A percentile compares a stretch with the other conserved stretches of the same genome.
Evolutionary conservation across 129 eudicot genomes (phyloP).

Genomic region (Dittrichia graveolens): DNA sequence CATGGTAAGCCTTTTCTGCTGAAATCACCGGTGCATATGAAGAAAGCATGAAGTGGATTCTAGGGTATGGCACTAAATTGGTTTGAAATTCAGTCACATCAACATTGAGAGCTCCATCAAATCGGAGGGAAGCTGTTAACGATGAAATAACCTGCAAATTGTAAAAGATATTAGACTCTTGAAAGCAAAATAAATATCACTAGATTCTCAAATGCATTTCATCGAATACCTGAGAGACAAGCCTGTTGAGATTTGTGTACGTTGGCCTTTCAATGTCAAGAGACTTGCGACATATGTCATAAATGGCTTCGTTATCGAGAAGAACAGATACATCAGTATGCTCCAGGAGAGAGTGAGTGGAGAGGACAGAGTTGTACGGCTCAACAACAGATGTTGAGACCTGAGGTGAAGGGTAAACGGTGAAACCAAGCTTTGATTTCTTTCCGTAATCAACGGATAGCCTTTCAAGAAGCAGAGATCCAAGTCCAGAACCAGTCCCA

Average conservation of each 20-base stretch:
- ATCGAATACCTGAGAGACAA: slow-evolving; percentile 71
- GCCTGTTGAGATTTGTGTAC: slow-evolving; percentile 80
- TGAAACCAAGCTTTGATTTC: slow-evolving; percentile 78
- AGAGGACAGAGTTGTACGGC: slow-evolving; percentile 84
- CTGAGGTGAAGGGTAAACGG: slow-evolving; percentile 85
- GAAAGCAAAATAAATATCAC: not conserved
- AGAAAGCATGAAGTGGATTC: slow-evolving; percentile 86
- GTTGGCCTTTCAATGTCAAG: slow-evolving; percentile 80
- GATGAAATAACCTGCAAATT: slow-evolving; percentile 68
- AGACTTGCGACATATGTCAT: slow-evolving; percentile 79
- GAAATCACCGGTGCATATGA: slow-evolving; percentile 85
- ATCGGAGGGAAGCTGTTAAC: slow-evolving; percentile 71
- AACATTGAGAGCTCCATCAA: slow-evolving; percentile 80
- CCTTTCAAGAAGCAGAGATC: slow-evolving; percentile 77
- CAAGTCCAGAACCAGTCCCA: slow-evolving; percentile 85
- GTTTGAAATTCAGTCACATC: slow-evolving; percentile 88
- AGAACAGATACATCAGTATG: slow-evolving; percentile 85
- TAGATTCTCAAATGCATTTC: not conserved
- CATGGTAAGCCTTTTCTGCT: slow-evolving; percentile 78
- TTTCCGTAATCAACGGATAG: slow-evolving; percentile 79
- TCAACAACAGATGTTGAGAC: slow-evolving; percentile 85
- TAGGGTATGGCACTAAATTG: slow-evolving; percentile 78
- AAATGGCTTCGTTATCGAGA: slow-evolving; percentile 82
- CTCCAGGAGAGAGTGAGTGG: slow-evolving; percentile 76
- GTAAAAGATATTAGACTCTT: not conserved